Percentiles rank a stretch among this genome's conserved stretches.
phyloP scores from a whole-genome alignment of 2,329 filamentous ascomycete species.

The Fusarium pininemorale region DNA sequence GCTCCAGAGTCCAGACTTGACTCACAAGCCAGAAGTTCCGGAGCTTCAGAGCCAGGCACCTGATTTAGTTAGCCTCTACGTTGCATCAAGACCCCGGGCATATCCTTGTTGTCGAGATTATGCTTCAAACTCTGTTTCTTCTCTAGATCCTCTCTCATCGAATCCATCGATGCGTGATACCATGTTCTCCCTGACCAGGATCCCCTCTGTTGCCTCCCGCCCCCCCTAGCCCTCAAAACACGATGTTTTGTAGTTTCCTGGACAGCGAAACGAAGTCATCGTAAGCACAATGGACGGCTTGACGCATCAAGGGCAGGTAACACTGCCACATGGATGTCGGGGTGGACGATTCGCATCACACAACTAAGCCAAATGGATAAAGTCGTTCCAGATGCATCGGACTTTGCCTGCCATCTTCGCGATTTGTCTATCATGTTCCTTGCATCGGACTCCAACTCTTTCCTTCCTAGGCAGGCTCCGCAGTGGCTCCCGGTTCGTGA shows the following conservation, averaged over 20 bases:
- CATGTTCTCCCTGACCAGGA: background rate
- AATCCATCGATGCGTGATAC: background rate
- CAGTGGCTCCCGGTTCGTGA: background rate
- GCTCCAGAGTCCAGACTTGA: background rate
- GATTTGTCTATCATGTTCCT: background rate
- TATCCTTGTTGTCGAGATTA: background rate
- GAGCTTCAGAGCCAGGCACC: background rate
- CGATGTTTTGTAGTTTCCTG: background rate
- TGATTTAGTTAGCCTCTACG: background rate
- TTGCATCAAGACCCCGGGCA: background rate
- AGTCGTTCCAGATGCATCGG: background rate
- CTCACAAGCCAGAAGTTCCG: background rate
- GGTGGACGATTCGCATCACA: background rate
- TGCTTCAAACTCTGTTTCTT: constrained; percentile 2
- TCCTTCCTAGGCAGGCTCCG: background rate
- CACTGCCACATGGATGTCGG: background rate
- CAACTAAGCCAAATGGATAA: background rate
- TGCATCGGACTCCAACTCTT: background rate
- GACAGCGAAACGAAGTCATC: background rate
- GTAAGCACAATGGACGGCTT: background rate
- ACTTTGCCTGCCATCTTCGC: background rate
- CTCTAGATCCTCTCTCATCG: background rate
- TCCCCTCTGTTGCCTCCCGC: background rate
- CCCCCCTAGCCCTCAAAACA: background rate
- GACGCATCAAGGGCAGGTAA: background rate